A percentile compares a stretch with the other conserved stretches of the same genome.
phyloP scores from a whole-genome alignment of 768 basidiomycete species.

The Tylopilus felleus region DNA sequence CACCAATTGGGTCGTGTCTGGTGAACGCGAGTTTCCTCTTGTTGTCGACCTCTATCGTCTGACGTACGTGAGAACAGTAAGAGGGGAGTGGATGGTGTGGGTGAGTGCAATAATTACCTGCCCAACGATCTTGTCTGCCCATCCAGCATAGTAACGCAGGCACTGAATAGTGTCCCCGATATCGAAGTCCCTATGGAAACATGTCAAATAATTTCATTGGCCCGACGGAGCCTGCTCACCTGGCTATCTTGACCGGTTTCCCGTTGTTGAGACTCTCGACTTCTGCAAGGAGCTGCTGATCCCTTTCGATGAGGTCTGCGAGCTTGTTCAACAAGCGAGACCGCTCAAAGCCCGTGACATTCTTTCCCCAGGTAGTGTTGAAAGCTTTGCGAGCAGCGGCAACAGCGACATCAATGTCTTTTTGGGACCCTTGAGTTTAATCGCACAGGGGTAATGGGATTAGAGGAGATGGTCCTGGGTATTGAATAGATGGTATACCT shows the following conservation, averaged over 20 bases:
- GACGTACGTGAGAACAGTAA: slow-evolving; percentile 6
- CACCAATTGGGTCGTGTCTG: slow-evolving; percentile 88
- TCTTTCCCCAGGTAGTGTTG: slow-evolving; percentile 85
- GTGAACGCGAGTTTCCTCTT: slow-evolving; percentile 82
- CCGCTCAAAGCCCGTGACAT: slow-evolving; percentile 79
- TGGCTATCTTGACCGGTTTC: slow-evolving; percentile 70
- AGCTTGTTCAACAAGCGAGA: slow-evolving; percentile 79
- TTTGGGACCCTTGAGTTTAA: slow-evolving; percentile 49
- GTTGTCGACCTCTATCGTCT: slow-evolving; percentile 81
- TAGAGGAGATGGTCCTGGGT: neutral
- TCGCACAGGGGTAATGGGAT: slow-evolving; percentile 1
- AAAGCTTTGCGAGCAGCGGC: slow-evolving; percentile 80
- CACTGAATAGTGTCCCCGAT: slow-evolving; percentile 76
- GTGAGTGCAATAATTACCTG: slow-evolving; percentile 47
- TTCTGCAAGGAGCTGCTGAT: slow-evolving; percentile 77
- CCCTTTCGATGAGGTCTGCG: slow-evolving; percentile 86
- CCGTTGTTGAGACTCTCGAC: slow-evolving; percentile 89
- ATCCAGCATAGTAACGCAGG: slow-evolving; percentile 90
- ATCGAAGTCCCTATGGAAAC: slow-evolving; percentile 61
- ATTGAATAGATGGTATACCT: slow-evolving; percentile 34
- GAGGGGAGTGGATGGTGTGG: neutral
- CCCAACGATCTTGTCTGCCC: slow-evolving; percentile 92
- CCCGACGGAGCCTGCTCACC: slow-evolving; percentile 41
- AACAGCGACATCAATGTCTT: slow-evolving; percentile 83
- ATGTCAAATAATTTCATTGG: slow-evolving; percentile 1